Base-by-base conservation (phyloP, 2,329 filamentous ascomycete genomes). In the Ophiostoma sp. region DNA sequence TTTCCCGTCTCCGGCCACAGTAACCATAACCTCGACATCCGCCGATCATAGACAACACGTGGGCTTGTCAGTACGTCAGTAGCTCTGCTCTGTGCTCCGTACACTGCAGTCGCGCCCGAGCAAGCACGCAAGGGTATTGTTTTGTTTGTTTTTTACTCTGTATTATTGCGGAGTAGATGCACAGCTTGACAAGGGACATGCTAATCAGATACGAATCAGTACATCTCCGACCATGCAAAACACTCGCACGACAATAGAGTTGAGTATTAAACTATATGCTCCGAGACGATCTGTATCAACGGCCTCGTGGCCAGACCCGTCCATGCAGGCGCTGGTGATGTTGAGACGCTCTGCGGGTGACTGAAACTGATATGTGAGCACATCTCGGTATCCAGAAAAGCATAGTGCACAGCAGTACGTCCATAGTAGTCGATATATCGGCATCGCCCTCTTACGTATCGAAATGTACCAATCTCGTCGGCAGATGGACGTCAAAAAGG, bases 331-430 rank as follows among this genome's bases (percentile, higher is more conserved):
- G 4, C 23, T 0, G 52, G n/a, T 2, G 44, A 48, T 48, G 20
- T 20, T 8, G 17, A 20, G 23, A n/a, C n/a, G 13, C 17, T 17
- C 1, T 20, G 44, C 1, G 17, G 15, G 44, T 23, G 52, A 20
- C 41, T 7, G 20, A 48, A n/a, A 48, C 44, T 20, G 44, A 48
- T n/a, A 44, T 57, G 52, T 27, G 17, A 27, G n/a, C 52, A 57
- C 23, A 13, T 57, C n/a, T 57, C 52, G 52, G 20, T 52, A n/a
- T 31, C 52, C 52, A 57, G 52, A 57, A 57, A 57, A 57, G 52
- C n/a, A 57, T 27, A 57, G 52, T n/a, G 44, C 44, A 6, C 20
- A 48, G 17, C 6, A 48, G 44, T n/a, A n/a, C 44, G 44, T n/a
- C n/a, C n/a, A n/a, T n/a, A n/a, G n/a, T n/a, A 8, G 44, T n/a